These are phyloP conservation scores for Flaveria sonorensis DNA, from an alignment of 129 eudicot species.

Conservation along the genomic window DNA sequence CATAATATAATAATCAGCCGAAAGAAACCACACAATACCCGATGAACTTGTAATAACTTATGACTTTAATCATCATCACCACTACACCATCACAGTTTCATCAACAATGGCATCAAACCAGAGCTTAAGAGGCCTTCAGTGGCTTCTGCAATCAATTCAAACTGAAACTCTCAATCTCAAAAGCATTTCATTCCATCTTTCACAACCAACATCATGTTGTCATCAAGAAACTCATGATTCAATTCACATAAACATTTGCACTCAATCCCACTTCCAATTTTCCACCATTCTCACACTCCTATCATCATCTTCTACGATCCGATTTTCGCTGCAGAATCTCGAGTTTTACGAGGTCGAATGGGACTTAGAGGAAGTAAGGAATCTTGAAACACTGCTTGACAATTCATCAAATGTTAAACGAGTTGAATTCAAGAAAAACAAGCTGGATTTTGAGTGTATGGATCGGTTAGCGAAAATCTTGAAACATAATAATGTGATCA, in stretches of 20 bases:
- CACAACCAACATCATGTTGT: conserved; percentile 61
- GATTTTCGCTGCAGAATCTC: conserved; percentile 41
- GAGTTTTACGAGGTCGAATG: conserved; percentile 69
- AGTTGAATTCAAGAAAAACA: conserved; percentile 54
- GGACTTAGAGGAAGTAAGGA: conserved; percentile 50
- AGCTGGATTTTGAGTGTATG: conserved; percentile 49
- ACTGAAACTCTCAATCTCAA: conserved; percentile 53
- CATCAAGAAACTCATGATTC: conserved; percentile 78
- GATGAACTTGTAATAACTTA: background rate
- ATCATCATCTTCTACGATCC: conserved; percentile 27
- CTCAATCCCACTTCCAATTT: conserved; percentile 42
- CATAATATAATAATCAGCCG: conserved; percentile 32
- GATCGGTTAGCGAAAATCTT: conserved; percentile 48
- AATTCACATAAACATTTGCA: conserved; percentile 55
- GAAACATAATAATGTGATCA: conserved; percentile 51
- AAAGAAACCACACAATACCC: conserved; percentile 37
- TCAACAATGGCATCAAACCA: conserved; percentile 51
- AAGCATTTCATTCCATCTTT: conserved; percentile 65
- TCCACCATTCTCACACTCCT: conserved; percentile 46
- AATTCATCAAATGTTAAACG: conserved; percentile 39
- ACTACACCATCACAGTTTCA: conserved; percentile 10
- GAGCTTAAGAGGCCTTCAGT: conserved; percentile 59
- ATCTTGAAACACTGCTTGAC: conserved; percentile 46
- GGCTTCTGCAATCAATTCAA: conserved; percentile 50
- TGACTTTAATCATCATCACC: conserved; percentile 2